Percentiles rank a stretch among this genome's conserved stretches.
Conservation (phyloP, 192 early-diverging fungal species). For the Coemansia sp. region DNA sequence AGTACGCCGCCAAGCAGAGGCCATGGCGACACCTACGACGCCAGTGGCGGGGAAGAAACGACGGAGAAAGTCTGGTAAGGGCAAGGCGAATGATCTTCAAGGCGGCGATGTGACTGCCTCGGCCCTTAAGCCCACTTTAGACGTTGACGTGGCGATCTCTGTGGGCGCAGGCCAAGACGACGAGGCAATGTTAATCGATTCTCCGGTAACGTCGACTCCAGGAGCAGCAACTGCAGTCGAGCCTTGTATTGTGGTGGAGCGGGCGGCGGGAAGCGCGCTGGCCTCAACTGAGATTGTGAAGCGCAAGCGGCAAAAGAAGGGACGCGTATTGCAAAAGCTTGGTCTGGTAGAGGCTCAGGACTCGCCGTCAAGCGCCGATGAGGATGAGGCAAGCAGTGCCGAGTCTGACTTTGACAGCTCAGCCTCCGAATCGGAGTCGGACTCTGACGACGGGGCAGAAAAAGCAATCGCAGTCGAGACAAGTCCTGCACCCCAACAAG, state of each 20-base stretch:
- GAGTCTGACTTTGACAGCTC: conserved; percentile 78
- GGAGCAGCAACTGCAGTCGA: not conserved
- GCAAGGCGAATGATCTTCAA: not conserved
- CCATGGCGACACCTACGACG: conserved; percentile 10
- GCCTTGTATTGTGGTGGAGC: conserved; percentile 10
- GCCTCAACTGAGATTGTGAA: conserved; percentile 45
- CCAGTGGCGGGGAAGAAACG: conserved; percentile 11
- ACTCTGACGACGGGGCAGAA: not conserved
- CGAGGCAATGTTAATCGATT: not conserved
- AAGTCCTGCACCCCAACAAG: conserved; percentile 12
- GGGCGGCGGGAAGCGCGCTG: conserved; percentile 39
- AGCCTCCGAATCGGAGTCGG: conserved; percentile 58
- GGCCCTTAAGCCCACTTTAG: not conserved
- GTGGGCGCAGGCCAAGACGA: not conserved
- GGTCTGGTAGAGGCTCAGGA: conserved; percentile 23
- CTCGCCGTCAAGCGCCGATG: conserved; percentile 10
- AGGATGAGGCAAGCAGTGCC: conserved; percentile 5
- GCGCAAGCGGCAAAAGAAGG: conserved; percentile 59
- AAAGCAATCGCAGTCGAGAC: conserved; percentile 4
- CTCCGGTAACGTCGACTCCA: not conserved
- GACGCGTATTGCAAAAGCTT: conserved; percentile 43
- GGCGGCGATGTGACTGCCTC: not conserved
- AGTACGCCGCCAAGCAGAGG: conserved; percentile 21
- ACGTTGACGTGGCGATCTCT: not conserved
- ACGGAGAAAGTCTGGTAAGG: conserved; percentile 18